These are phyloP conservation scores for Coemansia sp. DNA, from an alignment of 192 early-diverging fungal genomes.

Conservation along the genomic window DNA sequence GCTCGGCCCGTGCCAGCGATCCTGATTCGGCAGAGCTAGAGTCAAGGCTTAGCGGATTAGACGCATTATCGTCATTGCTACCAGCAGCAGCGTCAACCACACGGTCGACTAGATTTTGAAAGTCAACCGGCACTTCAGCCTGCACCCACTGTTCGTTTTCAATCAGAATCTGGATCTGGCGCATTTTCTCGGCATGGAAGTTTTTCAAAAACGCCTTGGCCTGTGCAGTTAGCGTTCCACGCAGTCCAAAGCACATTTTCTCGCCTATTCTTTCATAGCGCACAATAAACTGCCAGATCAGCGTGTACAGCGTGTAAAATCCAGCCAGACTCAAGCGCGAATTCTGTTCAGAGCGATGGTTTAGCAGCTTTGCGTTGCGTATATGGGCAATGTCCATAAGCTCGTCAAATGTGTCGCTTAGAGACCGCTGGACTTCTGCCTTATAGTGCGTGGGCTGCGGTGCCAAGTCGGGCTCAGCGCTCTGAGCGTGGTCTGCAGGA, in stretches of 20 bases:
- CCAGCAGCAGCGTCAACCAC: conserved; percentile 56
- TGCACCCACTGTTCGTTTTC: conserved; percentile 98
- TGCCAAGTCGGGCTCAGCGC: neutral
- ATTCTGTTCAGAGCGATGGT: conserved; percentile 85
- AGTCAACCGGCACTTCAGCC: conserved; percentile 90
- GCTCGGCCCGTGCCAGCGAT: neutral
- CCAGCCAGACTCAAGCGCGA: conserved; percentile 81
- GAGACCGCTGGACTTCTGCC: conserved; percentile 60
- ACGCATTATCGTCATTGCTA: neutral
- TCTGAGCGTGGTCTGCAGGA: neutral
- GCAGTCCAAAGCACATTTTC: conserved; percentile 86
- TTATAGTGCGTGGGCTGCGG: conserved; percentile 7
- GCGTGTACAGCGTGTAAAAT: conserved; percentile 79
- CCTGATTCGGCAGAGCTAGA: neutral
- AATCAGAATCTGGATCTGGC: conserved; percentile 80
- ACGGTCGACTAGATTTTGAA: conserved; percentile 79
- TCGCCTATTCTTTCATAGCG: conserved; percentile 77
- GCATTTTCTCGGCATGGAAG: conserved; percentile 91
- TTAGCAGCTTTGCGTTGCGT: conserved; percentile 82
- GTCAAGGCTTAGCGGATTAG: conserved; percentile 7
- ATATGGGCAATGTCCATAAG: conserved; percentile 83
- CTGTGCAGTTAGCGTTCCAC: conserved; percentile 85
- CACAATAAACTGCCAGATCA: conserved; percentile 80
- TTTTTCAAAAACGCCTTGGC: conserved; percentile 87
- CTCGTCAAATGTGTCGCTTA: conserved; percentile 72